Evolutionary conservation across 2,329 filamentous ascomycete species (phyloP).

Genomic region (Microascus cirrosus): DNA sequence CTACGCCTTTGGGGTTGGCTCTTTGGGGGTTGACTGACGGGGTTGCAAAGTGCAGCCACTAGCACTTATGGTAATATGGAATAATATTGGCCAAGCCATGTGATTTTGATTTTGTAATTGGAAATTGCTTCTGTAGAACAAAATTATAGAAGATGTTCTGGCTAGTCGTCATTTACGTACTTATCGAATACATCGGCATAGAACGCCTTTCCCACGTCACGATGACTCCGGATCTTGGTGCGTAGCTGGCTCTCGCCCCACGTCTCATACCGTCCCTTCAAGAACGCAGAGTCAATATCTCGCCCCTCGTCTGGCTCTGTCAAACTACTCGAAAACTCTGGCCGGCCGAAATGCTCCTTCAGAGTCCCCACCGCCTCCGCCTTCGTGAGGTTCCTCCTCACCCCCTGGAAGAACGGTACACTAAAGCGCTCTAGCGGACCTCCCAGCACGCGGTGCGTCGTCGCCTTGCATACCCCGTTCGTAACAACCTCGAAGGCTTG

Average conservation of each 20-base stretch:
- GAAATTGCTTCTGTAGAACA: no score
- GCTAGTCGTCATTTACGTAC: constrained; percentile 30
- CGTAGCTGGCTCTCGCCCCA: constrained; percentile 43
- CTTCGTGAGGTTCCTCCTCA: constrained; percentile 32
- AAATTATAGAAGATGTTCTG: no score
- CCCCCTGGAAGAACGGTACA: constrained; percentile 37
- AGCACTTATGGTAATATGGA: no score
- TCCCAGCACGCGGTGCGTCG: constrained; percentile 31
- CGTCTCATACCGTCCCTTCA: constrained; percentile 36
- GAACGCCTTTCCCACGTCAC: constrained; percentile 32
- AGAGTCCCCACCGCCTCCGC: constrained; percentile 26
- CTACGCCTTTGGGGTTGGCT: no score
- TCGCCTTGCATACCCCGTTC: constrained; percentile 39
- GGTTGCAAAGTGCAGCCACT: no score
- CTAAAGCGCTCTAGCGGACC: constrained; percentile 24
- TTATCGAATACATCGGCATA: constrained; percentile 34
- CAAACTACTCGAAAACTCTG: constrained; percentile 6
- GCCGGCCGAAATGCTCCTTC: constrained; percentile 21
- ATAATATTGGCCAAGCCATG: no score
- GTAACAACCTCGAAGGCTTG: constrained; percentile 48
- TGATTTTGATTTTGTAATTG: no score
- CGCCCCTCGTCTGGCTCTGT: constrained; percentile 22
- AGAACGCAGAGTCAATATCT: constrained; percentile 35
- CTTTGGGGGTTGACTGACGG: no score
- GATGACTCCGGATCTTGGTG: constrained; percentile 41